Base-by-base conservation (phyloP, 495 filamentous ascomycete species). In the Lineolata rhizophorae region DNA sequence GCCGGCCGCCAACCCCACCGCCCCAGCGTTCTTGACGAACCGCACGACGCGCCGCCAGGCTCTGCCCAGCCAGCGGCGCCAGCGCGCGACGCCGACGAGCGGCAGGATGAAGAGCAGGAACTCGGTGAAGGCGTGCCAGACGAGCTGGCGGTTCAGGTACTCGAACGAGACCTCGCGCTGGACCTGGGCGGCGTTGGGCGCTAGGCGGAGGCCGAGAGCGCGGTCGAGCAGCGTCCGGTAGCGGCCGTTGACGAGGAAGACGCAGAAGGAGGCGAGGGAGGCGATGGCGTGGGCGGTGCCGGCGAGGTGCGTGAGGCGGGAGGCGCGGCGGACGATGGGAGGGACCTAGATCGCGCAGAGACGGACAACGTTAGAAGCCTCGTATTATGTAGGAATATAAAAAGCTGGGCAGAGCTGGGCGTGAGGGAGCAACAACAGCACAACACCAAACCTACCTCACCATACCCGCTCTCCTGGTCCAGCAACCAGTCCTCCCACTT, bases 101-200 rank as follows among this genome's bases (percentile, higher is more conserved):
- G 87, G 87, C 3, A 99, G 63, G 8, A 99, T 65, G 49, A 99
- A 99, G 4, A 99, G 68, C 3, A 99, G 63, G 45, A 97, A 97
- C 49, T 97, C 87, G 16, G 87, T 97, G 44, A 97, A 94, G 12
- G 87, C 87, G 49, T 97, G 87, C 87, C 87, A 97, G 26, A 97
- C 87, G 4, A 97, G 66, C 52, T 97, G 87, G 10, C 87, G 74
- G 48, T 97, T 97, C 27, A 97, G 66, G 49, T 94, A 97, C 54
- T 97, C 87, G 47, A 97, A 94, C 0, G 76, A 84, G 11, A 97
- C 83, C 52, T 95, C 79, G 5, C 85, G 71, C 45, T 64, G 74
- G 27, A 87, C 72, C 41, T 90, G 76, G 41, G 64, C 75, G 11
- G 73, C 79, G 11, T 75, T 73, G 15, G 90, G 73, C 1, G 78